Conservation (phyloP, 169 alveolate species). For the Plasmodium vivax region DNA sequence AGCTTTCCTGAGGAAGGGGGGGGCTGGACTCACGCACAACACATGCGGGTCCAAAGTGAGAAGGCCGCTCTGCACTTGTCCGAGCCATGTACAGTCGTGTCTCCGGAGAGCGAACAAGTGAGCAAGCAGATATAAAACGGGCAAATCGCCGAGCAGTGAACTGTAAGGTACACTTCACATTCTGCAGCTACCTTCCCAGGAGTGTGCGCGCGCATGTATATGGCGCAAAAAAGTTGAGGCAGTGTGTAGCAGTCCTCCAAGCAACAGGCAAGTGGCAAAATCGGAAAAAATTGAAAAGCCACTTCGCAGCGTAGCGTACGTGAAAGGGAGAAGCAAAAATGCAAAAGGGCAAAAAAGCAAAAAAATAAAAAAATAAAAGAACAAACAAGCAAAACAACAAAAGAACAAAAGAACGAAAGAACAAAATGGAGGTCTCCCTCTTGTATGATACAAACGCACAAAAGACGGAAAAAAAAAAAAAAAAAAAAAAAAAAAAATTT, state of each 20-base stretch:
- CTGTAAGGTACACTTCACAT: background rate
- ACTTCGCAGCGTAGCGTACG: background rate
- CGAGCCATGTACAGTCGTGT: background rate
- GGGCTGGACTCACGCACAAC: background rate
- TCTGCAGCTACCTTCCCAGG: background rate
- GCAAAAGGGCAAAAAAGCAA: too few relatives aligned
- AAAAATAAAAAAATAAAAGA: too few relatives aligned
- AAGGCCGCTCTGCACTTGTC: background rate
- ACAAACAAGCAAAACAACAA: too few relatives aligned
- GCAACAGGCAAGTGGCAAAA: background rate
- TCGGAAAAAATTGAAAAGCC: background rate
- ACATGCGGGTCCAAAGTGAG: background rate
- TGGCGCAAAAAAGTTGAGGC: background rate
- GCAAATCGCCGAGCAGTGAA: background rate
- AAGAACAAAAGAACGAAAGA: background rate
- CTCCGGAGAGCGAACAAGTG: background rate
- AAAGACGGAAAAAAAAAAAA: background rate
- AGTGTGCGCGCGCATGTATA: background rate
- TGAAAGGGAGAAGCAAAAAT: background rate
- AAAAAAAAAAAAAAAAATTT: too few relatives aligned
- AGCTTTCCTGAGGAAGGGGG: background rate
- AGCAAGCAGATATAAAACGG: background rate
- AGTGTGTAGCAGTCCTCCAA: background rate
- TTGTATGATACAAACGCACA: background rate
- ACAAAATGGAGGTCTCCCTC: background rate